Percentiles rank a stretch among this genome's conserved stretches.
Evolutionary conservation across 129 eudicot genomes (phyloP).

Genomic region (Tagetes patula): DNA sequence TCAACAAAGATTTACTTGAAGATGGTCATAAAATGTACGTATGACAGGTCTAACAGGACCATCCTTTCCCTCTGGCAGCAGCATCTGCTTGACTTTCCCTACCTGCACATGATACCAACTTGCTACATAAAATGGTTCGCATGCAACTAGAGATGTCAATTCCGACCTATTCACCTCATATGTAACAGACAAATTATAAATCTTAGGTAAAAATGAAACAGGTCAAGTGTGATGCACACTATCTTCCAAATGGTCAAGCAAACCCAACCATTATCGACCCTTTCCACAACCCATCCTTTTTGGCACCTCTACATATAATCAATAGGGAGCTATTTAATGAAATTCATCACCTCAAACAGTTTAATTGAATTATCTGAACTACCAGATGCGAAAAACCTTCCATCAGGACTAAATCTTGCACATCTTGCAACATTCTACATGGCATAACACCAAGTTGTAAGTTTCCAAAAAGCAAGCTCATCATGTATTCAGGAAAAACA

Average conservation of each 20-base stretch:
- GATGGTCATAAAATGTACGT: conserved; percentile 81
- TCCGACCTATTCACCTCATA: not conserved
- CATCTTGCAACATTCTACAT: conserved; percentile 81
- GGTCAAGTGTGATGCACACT: not conserved
- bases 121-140: conserved; percentile 1
- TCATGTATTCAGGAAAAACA: not conserved
- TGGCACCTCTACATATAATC: conserved; percentile 12
- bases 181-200: not conserved
- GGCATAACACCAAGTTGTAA: conserved; percentile 9
- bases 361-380: conserved; percentile 86
- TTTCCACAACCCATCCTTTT: not conserved
- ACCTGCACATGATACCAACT: conserved; percentile 44
- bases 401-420: conserved; percentile 92
- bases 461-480: conserved; percentile 19
- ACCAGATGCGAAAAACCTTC: conserved; percentile 80
- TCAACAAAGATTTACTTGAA: conserved; percentile 53
- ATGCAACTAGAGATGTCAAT: conserved; percentile 2
- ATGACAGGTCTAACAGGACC: conserved; percentile 78
- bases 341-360: conserved; percentile 71
- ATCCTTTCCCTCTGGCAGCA: conserved; percentile 81
- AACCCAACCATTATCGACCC: not conserved
- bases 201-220: not conserved
- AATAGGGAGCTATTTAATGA: conserved; percentile 4
- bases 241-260: not conserved
- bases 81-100: conserved; percentile 77